These are phyloP conservation scores for Podospora didyma DNA, from an alignment of 495 filamentous ascomycete genomes.

Conservation along the genomic window DNA sequence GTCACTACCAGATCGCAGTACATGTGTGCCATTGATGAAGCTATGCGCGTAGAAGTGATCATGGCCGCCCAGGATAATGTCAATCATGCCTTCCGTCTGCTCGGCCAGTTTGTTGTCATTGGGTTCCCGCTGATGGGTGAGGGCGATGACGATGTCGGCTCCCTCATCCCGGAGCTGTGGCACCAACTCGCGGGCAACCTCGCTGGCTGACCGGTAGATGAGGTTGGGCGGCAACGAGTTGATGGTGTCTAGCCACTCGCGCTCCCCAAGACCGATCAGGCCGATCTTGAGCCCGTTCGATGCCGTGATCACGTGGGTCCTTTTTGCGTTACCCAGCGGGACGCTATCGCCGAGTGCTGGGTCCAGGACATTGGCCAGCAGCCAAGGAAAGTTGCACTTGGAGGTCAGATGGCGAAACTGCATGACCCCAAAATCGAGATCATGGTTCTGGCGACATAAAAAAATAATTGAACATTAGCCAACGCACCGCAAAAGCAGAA, in stretches of 20 bases:
- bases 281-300: slow-evolving; percentile 85
- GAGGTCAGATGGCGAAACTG: slow-evolving; percentile 69
- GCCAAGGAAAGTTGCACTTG: slow-evolving; percentile 83
- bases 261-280: slow-evolving; percentile 77
- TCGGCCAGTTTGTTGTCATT: slow-evolving; percentile 79
- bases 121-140: slow-evolving; percentile 83
- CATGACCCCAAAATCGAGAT: slow-evolving; percentile 85
- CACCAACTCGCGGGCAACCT: slow-evolving; percentile 65
- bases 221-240: slow-evolving; percentile 77
- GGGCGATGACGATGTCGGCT: slow-evolving; percentile 72
- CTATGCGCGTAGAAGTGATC: slow-evolving; percentile 83
- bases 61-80: slow-evolving; percentile 83
- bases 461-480: background rate
- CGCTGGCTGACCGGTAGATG: slow-evolving; percentile 70
- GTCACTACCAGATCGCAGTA: slow-evolving; percentile 79
- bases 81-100: slow-evolving; percentile 63
- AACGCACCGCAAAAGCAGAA: background rate
- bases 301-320: slow-evolving; percentile 66
- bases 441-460: slow-evolving; percentile 63
- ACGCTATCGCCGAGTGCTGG: slow-evolving; percentile 66
- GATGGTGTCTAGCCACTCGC: slow-evolving; percentile 77
- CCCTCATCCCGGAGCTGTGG: slow-evolving; percentile 68
- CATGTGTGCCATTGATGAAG: slow-evolving; percentile 70
- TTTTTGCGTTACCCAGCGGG: slow-evolving; percentile 65
- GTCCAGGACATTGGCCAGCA: slow-evolving; percentile 80